Evolutionary conservation across 2,329 filamentous ascomycete species (phyloP).

Genomic region (Claviceps paspali): DNA sequence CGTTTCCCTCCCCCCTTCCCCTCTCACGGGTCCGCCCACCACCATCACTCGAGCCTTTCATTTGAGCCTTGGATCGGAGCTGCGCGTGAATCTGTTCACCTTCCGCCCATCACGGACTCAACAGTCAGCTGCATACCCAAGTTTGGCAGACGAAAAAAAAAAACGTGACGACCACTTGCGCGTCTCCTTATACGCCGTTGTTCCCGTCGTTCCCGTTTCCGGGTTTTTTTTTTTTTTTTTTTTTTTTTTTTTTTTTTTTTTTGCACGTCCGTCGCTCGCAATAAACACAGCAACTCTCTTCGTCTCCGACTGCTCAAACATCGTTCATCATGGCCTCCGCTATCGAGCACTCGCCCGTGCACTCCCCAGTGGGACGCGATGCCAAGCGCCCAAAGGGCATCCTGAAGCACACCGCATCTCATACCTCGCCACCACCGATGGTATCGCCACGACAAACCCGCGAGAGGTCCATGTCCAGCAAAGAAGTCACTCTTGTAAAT

Average conservation of each 20-base stretch:
- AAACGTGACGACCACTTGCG: too few relatives aligned
- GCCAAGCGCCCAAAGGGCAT: conserved; percentile 43
- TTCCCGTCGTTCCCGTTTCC: too few relatives aligned
- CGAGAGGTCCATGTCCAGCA: conserved; percentile 41
- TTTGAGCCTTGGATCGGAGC: too few relatives aligned
- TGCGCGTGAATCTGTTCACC: too few relatives aligned
- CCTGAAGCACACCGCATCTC: conserved; percentile 69
- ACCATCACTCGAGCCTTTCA: neutral
- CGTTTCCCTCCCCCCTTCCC: too few relatives aligned
- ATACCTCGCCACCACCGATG: conserved; percentile 39
- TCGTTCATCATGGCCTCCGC: conserved; percentile 22
- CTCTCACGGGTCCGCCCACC: neutral
- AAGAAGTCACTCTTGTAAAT: conserved; percentile 86
- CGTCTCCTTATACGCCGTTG: too few relatives aligned
- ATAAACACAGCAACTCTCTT: neutral
- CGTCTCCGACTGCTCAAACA: neutral
- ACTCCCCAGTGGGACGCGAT: conserved; percentile 26
- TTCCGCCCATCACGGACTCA: too few relatives aligned
- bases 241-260: too few relatives aligned
- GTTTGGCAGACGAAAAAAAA: too few relatives aligned
- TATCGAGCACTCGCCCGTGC: conserved; percentile 22
- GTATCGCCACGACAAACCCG: conserved; percentile 19
- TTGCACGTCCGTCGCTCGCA: neutral
- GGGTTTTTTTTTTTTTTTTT: too few relatives aligned
- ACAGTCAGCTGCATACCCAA: too few relatives aligned